Conservation (phyloP, 2,329 filamentous ascomycete species). For the Fusarium guadeloupense region DNA sequence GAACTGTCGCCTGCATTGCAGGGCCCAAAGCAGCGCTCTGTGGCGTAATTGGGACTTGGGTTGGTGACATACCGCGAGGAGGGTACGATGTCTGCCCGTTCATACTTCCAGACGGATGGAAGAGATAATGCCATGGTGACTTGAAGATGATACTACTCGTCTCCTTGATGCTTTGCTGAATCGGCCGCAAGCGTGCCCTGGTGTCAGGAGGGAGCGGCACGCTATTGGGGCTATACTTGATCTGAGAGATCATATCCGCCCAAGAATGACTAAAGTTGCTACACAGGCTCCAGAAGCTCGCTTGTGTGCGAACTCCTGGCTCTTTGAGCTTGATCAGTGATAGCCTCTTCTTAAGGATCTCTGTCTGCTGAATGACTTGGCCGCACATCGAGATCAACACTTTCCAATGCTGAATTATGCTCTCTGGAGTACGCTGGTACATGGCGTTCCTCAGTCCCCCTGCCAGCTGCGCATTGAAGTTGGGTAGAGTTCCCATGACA, state of each 20-base stretch:
- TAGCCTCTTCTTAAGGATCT: conserved; percentile 76
- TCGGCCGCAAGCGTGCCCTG: conserved; percentile 76
- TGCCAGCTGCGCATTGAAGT: conserved; percentile 72
- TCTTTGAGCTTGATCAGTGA: conserved; percentile 87
- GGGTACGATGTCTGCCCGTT: conserved; percentile 36
- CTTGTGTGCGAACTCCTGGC: conserved; percentile 73
- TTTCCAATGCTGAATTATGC: conserved; percentile 72
- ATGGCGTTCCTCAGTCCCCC: conserved; percentile 71
- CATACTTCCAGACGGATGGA: conserved; percentile 34
- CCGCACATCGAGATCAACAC: conserved; percentile 76
- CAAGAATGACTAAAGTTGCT: conserved; percentile 78
- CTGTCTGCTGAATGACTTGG: conserved; percentile 75
- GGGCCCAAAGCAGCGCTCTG: conserved; percentile 89
- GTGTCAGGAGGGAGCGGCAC: conserved; percentile 71
- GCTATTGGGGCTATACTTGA: conserved; percentile 64
- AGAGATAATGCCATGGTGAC: conserved; percentile 65
- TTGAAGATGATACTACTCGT: conserved; percentile 75
- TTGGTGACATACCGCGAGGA: conserved; percentile 43
- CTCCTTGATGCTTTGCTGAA: conserved; percentile 85
- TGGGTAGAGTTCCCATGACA: conserved; percentile 75
- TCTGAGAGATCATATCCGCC: conserved; percentile 69
- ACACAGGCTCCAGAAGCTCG: conserved; percentile 74
- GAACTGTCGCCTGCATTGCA: conserved; percentile 88
- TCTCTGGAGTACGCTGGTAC: conserved; percentile 66
- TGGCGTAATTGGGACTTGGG: conserved; percentile 77